These are phyloP conservation scores for Paramecium sexaurelia DNA, from an alignment of 73 alveolate genomes.

Conservation along the genomic window DNA sequence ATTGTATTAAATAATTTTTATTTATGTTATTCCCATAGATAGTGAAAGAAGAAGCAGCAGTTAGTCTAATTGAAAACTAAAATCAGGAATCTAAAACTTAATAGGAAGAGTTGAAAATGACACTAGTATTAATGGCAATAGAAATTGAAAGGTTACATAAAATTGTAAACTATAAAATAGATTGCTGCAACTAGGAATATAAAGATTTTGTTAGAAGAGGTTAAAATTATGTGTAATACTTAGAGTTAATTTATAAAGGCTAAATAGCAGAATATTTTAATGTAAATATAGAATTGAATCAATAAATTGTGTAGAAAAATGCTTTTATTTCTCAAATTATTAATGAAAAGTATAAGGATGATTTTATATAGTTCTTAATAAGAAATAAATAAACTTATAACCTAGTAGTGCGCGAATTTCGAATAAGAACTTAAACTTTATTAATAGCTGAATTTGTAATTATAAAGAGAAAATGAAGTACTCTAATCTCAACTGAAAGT, in stretches of 20 bases:
- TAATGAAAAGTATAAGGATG: not conserved
- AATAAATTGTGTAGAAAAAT: not conserved
- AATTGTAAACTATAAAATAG: not conserved
- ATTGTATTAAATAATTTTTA: not conserved
- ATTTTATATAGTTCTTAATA: not conserved
- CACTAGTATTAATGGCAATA: not conserved
- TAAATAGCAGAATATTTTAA: not conserved
- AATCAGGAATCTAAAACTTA: not conserved
- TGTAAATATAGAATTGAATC: not conserved
- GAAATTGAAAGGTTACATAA: slow-evolving; percentile 7
- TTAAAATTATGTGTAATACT: not conserved
- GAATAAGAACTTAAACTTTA: not conserved
- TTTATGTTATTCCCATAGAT: not conserved
- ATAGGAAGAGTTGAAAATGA: not conserved
- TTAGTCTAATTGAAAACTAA: not conserved
- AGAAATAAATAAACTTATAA: not conserved
- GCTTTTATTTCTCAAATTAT: not conserved
- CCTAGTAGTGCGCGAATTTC: not conserved
- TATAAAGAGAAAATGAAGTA: not conserved
- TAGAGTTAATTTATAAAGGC: not conserved
- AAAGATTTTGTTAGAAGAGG: not conserved
- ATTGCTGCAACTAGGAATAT: not conserved
- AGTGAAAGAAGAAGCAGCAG: not conserved
- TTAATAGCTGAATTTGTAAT: not conserved
- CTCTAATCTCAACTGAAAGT: not conserved